phyloP scores from a whole-genome alignment of 495 filamentous ascomycete species.

The Aspergillus wentii region DNA sequence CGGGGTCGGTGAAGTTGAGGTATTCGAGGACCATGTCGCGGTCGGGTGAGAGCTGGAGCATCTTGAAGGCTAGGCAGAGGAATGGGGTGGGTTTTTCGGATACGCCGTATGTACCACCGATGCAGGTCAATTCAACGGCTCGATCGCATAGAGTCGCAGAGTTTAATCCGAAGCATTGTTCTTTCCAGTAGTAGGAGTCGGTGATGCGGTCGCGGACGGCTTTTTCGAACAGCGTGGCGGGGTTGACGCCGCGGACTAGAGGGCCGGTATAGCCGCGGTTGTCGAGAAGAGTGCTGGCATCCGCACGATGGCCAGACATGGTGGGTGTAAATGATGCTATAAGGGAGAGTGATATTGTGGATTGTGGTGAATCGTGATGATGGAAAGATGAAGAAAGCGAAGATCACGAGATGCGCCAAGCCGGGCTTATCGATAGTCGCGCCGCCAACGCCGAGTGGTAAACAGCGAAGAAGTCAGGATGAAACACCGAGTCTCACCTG shows the following conservation, averaged over 20 bases:
- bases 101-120: constrained; percentile 82
- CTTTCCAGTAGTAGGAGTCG: constrained; percentile 95
- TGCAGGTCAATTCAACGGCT: constrained; percentile 71
- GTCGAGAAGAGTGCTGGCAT: constrained; percentile 72
- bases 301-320: constrained; percentile 58
- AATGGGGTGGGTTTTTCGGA: constrained; percentile 86
- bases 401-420: constrained; percentile 18
- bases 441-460: constrained; percentile 28
- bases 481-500: too few relatives aligned
- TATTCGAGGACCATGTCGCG: constrained; percentile 79
- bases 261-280: constrained; percentile 69
- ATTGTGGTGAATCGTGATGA: too few relatives aligned
- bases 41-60: constrained; percentile 79
- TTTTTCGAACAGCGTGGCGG: constrained; percentile 85
- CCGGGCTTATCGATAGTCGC: constrained; percentile 41
- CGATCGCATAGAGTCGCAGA: constrained; percentile 86
- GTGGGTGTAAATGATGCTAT: constrained; percentile 1
- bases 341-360: too few relatives aligned
- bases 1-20: constrained; percentile 52
- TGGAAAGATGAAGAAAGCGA: constrained; percentile 10
- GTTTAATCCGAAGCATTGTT: constrained; percentile 95
- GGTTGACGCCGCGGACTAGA: constrained; percentile 75
- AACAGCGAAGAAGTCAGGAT: constrained; percentile 12
- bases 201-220: constrained; percentile 91
- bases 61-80: constrained; percentile 90